phyloP scores from a whole-genome alignment of 2,329 filamentous ascomycete genomes.

The Albophoma yamanashiensis region DNA sequence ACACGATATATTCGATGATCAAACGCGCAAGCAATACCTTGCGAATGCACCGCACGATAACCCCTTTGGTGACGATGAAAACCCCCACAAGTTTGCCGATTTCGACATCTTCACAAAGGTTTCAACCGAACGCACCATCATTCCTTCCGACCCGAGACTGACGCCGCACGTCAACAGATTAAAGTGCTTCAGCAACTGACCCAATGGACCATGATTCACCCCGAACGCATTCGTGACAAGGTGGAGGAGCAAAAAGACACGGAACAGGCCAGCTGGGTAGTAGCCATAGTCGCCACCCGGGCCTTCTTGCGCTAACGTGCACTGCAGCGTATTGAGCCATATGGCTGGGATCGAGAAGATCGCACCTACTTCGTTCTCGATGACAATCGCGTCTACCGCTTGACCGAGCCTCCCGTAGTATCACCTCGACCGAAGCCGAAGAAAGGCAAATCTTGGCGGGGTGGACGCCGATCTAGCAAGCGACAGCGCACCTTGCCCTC shows the following conservation, averaged over 20 bases:
- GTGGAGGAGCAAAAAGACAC: slow-evolving; percentile 73
- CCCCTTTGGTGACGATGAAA: slow-evolving; percentile 72
- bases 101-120: slow-evolving; percentile 79
- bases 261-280: slow-evolving; percentile 81
- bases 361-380: slow-evolving; percentile 84
- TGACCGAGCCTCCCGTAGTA: slow-evolving; percentile 61
- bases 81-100: slow-evolving; percentile 62
- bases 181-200: slow-evolving; percentile 79
- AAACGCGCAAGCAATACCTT: slow-evolving; percentile 78
- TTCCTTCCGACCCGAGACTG: not conserved
- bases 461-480: slow-evolving; percentile 58
- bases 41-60: slow-evolving; percentile 71
- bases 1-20: slow-evolving; percentile 83
- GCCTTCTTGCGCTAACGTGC: slow-evolving; percentile 8
- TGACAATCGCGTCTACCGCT: slow-evolving; percentile 84
- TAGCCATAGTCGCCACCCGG: slow-evolving; percentile 28
- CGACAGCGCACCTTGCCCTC: slow-evolving; percentile 47
- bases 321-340: slow-evolving; percentile 60
- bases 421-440: slow-evolving; percentile 55
- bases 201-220: slow-evolving; percentile 78
- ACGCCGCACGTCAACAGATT: slow-evolving; percentile 35
- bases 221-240: slow-evolving; percentile 75
- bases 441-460: slow-evolving; percentile 40
- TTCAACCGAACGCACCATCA: not conserved
- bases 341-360: slow-evolving; percentile 82